These are phyloP conservation scores for Oxyria digyna DNA, from an alignment of 148 eudicot genomes.

Conservation along the genomic window DNA sequence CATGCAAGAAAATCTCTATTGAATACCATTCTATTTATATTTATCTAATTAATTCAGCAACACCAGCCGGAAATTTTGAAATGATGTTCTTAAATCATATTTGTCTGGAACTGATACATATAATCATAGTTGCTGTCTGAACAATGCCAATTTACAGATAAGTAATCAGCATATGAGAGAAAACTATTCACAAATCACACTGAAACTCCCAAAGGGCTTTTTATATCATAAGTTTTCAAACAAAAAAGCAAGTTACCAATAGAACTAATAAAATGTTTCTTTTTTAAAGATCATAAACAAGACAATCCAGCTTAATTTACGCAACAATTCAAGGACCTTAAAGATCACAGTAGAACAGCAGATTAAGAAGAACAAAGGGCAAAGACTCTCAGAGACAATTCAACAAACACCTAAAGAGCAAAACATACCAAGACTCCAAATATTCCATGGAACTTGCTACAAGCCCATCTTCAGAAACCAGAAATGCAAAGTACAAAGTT, in stretches of 20 bases:
- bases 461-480: background rate
- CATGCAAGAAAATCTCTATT: background rate
- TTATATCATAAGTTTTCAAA: background rate
- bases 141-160: background rate
- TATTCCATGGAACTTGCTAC: background rate
- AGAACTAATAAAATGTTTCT: background rate
- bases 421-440: conserved; percentile 1
- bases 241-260: background rate
- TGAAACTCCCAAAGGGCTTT: background rate
- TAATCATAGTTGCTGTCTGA: background rate
- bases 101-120: background rate
- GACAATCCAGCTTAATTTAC: background rate
- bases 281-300: background rate
- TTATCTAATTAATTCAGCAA: background rate
- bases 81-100: background rate
- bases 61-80: background rate
- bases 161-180: background rate
- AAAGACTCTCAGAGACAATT: background rate
- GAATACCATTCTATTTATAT: background rate
- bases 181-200: background rate
- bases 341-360: background rate
- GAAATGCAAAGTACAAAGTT: background rate
- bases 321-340: background rate
- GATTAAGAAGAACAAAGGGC: background rate
- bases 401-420: conserved; percentile 4